phyloP scores from a whole-genome alignment of 2,329 filamentous ascomycete species.

The Aspergillus quadrilineatus region DNA sequence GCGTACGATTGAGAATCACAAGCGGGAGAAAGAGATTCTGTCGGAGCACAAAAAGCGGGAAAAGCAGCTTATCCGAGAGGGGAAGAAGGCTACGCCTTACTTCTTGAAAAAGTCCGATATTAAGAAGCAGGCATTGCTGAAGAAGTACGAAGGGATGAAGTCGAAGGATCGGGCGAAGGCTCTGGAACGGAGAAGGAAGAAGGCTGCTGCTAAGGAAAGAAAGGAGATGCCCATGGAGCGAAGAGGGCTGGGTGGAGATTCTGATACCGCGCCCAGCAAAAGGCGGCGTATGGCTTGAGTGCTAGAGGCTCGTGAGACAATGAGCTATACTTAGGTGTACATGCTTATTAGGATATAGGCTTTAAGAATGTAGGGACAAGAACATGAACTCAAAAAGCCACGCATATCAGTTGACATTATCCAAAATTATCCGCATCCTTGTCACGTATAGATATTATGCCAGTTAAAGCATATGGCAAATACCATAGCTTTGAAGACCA shows the following conservation, averaged over 20 bases:
- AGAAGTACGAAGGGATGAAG: slow-evolving; percentile 80
- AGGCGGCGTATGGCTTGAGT: slow-evolving; percentile 28
- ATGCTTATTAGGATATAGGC: neutral
- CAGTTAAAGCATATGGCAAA: slow-evolving; percentile 7
- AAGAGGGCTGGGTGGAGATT: slow-evolving; percentile 41
- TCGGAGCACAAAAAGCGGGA: slow-evolving; percentile 77
- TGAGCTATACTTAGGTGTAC: neutral
- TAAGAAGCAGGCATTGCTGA: slow-evolving; percentile 78
- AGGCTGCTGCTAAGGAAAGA: slow-evolving; percentile 80
- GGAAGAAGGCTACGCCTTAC: slow-evolving; percentile 77
- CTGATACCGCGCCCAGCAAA: slow-evolving; percentile 26
- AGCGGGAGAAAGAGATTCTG: slow-evolving; percentile 67
- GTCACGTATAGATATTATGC: slow-evolving; percentile 8
- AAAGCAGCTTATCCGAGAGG: slow-evolving; percentile 79
- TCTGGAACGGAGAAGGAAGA: slow-evolving; percentile 86
- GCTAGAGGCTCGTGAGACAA: neutral
- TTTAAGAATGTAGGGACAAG: neutral
- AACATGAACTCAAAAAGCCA: slow-evolving; percentile 5
- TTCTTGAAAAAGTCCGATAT: slow-evolving; percentile 90
- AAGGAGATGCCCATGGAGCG: slow-evolving; percentile 65
- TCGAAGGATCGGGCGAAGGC: slow-evolving; percentile 78
- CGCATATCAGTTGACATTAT: slow-evolving; percentile 20
- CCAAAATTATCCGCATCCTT: slow-evolving; percentile 13
- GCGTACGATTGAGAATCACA: slow-evolving; percentile 68
- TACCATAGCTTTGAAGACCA: slow-evolving; percentile 13